phyloP scores from a whole-genome alignment of 202 grass and related monocot genomes.

The Zizania palustris region DNA sequence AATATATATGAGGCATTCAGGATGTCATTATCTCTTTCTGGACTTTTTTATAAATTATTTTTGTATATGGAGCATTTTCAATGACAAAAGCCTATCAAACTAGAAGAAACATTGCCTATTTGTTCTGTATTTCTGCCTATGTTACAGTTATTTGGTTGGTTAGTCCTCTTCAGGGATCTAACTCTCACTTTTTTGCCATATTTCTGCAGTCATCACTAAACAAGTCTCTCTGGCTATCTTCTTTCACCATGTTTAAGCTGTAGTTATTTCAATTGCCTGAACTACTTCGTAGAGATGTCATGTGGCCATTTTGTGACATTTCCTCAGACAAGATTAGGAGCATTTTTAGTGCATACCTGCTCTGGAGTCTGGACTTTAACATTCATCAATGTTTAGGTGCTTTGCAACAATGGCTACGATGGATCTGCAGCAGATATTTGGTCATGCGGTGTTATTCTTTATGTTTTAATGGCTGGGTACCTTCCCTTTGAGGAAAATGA shows the following conservation, averaged over 20 bases:
- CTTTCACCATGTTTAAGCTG: constrained; percentile 13
- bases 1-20: neutral
- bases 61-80: neutral
- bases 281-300: constrained; percentile 7
- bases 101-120: neutral
- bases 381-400: constrained; percentile 62
- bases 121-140: neutral
- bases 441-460: constrained; percentile 99
- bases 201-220: neutral
- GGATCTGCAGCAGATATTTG: constrained; percentile 93
- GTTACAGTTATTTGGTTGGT: neutral
- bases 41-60: neutral
- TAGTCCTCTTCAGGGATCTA: neutral
- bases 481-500: constrained; percentile 90
- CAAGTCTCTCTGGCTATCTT: neutral
- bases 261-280: constrained; percentile 13
- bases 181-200: constrained; percentile 22
- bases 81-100: neutral
- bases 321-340: neutral
- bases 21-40: neutral
- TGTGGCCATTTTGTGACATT: neutral
- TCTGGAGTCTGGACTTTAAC: constrained; percentile 19
- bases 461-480: constrained; percentile 93
- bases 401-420: constrained; percentile 72
- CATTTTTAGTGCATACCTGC: neutral